Conservation (phyloP, 1,284 basidiomycete genomes). For the Inonotus obliquus region DNA sequence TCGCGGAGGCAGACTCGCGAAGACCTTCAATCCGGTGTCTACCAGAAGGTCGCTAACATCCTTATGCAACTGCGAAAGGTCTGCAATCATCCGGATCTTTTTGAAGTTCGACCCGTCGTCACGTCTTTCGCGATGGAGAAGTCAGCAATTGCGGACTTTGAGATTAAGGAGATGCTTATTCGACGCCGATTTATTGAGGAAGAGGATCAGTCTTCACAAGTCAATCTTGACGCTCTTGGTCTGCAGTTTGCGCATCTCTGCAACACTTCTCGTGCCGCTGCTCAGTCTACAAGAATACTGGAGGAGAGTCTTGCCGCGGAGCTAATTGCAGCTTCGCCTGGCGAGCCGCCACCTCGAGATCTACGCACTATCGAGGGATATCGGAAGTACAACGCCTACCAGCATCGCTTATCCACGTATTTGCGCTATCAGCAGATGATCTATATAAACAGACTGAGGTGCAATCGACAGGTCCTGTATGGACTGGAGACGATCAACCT, state of each 20-base stretch:
- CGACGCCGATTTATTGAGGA: slow-evolving; percentile 60
- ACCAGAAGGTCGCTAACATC: slow-evolving; percentile 93
- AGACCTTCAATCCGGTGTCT: slow-evolving; percentile 81
- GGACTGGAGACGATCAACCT: slow-evolving; percentile 55
- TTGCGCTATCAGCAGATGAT: slow-evolving; percentile 67
- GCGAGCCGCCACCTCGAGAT: slow-evolving; percentile 64
- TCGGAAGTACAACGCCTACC: slow-evolving; percentile 52
- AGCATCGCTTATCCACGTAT: slow-evolving; percentile 48
- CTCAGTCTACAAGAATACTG: slow-evolving; percentile 50
- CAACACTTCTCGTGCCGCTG: slow-evolving; percentile 48
- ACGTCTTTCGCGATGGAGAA: slow-evolving; percentile 88
- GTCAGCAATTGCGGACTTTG: slow-evolving; percentile 79
- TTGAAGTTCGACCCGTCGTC: slow-evolving; percentile 91
- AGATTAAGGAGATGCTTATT: slow-evolving; percentile 86
- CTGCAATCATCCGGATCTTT: slow-evolving; percentile 94
- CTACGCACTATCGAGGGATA: slow-evolving; percentile 74
- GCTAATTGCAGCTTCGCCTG: slow-evolving; percentile 49
- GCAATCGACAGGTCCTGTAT: slow-evolving; percentile 58
- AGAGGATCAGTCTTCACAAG: slow-evolving; percentile 38
- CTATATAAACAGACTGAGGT: slow-evolving; percentile 77
- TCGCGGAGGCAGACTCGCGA: slow-evolving; percentile 83
- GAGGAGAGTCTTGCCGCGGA: slow-evolving; percentile 73
- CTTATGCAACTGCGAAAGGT: slow-evolving; percentile 96
- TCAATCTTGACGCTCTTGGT: slow-evolving; percentile 66
- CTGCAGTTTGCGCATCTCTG: slow-evolving; percentile 56